Percentiles rank a stretch among this genome's conserved stretches.
Conservation (phyloP, 495 filamentous ascomycete species). For the Penicillium ochrochloron region DNA sequence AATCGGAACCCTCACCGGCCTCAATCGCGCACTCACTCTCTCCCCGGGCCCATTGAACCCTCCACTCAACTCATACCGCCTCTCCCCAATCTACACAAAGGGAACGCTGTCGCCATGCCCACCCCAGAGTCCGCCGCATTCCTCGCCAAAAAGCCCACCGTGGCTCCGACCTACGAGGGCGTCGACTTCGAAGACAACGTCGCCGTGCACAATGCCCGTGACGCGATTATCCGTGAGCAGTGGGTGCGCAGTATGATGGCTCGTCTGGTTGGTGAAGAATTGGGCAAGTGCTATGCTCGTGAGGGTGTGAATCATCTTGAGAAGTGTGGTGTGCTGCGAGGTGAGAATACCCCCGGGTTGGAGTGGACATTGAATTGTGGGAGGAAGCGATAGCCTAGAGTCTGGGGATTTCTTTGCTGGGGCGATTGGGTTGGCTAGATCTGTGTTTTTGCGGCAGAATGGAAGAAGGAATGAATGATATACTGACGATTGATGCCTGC, state of each 20-base stretch:
- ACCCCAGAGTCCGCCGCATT: conserved; percentile 92
- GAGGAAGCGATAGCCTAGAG: no score
- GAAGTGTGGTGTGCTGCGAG: conserved; percentile 91
- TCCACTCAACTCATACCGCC: background rate
- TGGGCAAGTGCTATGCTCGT: conserved; percentile 92
- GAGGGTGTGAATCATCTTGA: conserved; percentile 97
- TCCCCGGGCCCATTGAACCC: background rate
- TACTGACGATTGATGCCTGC: conserved; percentile 12
- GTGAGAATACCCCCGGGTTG: conserved; percentile 50
- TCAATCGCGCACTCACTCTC: conserved; percentile 9
- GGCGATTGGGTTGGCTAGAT: background rate
- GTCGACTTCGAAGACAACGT: conserved; percentile 95
- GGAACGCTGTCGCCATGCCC: no score
- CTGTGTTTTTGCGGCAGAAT: background rate
- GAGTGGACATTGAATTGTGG: background rate
- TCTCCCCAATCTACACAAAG: no score
- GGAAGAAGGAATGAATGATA: background rate
- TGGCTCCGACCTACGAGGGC: conserved; percentile 92
- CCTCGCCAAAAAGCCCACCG: conserved; percentile 91
- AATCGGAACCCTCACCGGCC: conserved; percentile 14
- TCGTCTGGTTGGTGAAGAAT: conserved; percentile 86
- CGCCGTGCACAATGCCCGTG: conserved; percentile 89
- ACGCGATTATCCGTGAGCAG: conserved; percentile 92
- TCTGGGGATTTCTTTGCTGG: no score
- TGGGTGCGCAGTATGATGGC: conserved; percentile 99